Evolutionary conservation across 805 yeast species (phyloP).

Genomic region (Myxozyma monticola): DNA sequence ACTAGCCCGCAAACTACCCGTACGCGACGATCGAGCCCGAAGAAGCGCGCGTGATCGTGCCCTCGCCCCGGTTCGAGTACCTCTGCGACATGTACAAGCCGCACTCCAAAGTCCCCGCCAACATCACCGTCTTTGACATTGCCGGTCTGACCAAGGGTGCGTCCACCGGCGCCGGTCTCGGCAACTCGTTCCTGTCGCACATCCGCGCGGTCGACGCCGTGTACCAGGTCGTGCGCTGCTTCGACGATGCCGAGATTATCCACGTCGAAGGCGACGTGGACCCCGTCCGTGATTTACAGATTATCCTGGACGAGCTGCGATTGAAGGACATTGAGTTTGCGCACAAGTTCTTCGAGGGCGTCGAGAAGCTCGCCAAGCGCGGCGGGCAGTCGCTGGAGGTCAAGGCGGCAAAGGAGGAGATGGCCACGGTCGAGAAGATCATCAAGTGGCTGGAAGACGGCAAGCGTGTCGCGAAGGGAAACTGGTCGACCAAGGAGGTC

Average conservation of each 20-base stretch:
- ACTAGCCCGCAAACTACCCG: constrained; percentile 91
- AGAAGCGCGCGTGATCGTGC: constrained; percentile 94
- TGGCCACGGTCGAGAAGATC: constrained; percentile 68
- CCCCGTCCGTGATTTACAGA: constrained; percentile 92
- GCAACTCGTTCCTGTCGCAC: constrained; percentile 94
- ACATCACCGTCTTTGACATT: constrained; percentile 89
- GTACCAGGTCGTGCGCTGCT: constrained; percentile 96
- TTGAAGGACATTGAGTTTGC: constrained; percentile 96
- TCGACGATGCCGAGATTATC: constrained; percentile 95
- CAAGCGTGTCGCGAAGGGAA: constrained; percentile 80
- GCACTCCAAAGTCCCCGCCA: constrained; percentile 75
- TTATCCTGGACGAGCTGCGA: constrained; percentile 87
- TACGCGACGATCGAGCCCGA: constrained; percentile 98
- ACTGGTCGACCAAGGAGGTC: constrained; percentile 89
- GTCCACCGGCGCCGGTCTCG: constrained; percentile 89
- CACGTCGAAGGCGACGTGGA: constrained; percentile 97
- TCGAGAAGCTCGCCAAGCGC: constrained; percentile 76
- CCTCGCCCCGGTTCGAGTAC: constrained; percentile 82
- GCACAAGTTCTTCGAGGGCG: constrained; percentile 74
- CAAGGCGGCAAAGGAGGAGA: constrained; percentile 85
- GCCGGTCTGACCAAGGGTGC: constrained; percentile 90
- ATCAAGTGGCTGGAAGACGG: constrained; percentile 79
- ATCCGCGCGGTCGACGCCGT: constrained; percentile 98
- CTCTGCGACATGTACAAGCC: constrained; percentile 74
- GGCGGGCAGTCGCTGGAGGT: constrained; percentile 89